Evolutionary conservation across 495 filamentous ascomycete species (phyloP), one percentile per base, ranked within the genome.

Genomic region (Hyaloscypha finlandica): DNA sequence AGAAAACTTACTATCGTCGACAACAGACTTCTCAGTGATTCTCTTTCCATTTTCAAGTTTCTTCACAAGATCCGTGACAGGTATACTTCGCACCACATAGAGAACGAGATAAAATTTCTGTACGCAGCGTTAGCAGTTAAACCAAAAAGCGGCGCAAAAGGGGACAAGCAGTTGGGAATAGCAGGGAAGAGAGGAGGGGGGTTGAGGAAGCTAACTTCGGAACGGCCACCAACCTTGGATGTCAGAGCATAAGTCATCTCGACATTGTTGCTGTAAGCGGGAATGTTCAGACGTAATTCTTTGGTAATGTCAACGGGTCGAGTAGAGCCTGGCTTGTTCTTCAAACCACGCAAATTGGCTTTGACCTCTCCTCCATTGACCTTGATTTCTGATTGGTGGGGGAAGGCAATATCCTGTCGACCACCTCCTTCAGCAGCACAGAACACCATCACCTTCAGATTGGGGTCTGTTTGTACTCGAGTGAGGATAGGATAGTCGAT

Each of bases 241-340:
- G 95, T 99, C 61, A 97, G 81, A 25, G 95, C 95, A 79, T 97
- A 99, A 33, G 93, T 97, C 75, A 99, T 85, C 11, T 88, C 84
- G 62, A 99, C 78, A 37, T 81, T 85, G 74, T 99, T 98, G 8
- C 79, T 75, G 72, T 94, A 96, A 37, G 82, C 81, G 16, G 85
- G 64, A 3, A 77, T 79, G 61, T 85, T 88, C 42, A 89, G 85
- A 25, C 92, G 90, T 25, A 96, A 78, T 67, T 86, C 83, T 66
- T 81, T 80, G 16, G 95, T 98, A 53, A 99, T 89, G 77, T 99
- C 95, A 20, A 90, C 93, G 8, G 95, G 95, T 61, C 90, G 86
- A 35, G 95, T 97, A 33, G 95, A 94, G 30, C 95, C 95, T 9
- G 95, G 90, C 73, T 93, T 94, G 75, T 96, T 97, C 76, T 99